Conservation (phyloP, 1,284 basidiomycete species). For the Coniferiporia sulphurascens region DNA sequence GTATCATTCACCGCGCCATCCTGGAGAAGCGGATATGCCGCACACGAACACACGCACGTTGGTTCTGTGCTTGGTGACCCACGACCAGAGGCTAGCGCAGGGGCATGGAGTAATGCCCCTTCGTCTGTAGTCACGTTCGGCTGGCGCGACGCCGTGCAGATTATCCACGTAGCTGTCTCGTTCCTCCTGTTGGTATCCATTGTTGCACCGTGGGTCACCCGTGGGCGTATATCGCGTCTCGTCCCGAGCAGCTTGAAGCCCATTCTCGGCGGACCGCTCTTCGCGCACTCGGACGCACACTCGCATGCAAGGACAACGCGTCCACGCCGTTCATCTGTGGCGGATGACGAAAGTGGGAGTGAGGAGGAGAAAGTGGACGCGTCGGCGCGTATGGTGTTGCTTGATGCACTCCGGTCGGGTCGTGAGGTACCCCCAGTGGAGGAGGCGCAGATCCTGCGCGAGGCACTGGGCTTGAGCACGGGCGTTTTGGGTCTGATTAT, state of each 20-base stretch:
- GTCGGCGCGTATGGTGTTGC: conserved; percentile 21
- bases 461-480: conserved; percentile 37
- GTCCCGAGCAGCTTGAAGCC: conserved; percentile 5
- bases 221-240: background rate
- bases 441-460: conserved; percentile 35
- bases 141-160: conserved; percentile 48
- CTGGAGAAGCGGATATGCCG: conserved; percentile 19
- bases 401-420: conserved; percentile 31
- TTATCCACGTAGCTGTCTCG: conserved; percentile 58
- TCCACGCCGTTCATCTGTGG: background rate
- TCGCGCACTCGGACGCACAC: conserved; percentile 4
- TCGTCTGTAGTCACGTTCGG: conserved; percentile 29
- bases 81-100: conserved; percentile 19
- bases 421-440: conserved; percentile 19
- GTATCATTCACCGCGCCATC: conserved; percentile 39
- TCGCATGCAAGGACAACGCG: background rate
- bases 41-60: conserved; percentile 27
- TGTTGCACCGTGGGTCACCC: conserved; percentile 38
- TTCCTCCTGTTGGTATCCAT: conserved; percentile 55
- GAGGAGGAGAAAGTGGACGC: conserved; percentile 15
- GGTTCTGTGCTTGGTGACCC: conserved; percentile 26
- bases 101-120: background rate
- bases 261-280: background rate
- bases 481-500: conserved; percentile 36
- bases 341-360: background rate